Evolutionary conservation across 208 protist species (phyloP).

Genomic region (Crithidia thermophila): DNA sequence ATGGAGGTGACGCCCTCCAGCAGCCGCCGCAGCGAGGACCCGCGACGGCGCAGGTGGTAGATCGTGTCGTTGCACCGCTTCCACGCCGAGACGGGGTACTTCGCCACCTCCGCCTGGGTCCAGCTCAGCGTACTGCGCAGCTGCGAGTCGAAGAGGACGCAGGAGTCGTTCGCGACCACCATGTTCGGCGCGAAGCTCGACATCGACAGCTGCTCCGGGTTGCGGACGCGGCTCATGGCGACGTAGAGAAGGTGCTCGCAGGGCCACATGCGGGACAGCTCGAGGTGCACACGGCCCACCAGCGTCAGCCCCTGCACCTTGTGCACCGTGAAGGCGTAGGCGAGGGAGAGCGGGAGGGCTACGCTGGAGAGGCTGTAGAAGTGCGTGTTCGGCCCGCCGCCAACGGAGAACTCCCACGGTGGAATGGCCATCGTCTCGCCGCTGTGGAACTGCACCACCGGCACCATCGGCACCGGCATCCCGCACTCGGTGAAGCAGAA

Average conservation of each 20-base stretch:
- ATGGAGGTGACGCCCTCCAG: slow-evolving; percentile 41
- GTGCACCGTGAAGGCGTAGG: slow-evolving; percentile 92
- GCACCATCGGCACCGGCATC: slow-evolving; percentile 79
- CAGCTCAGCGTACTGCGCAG: slow-evolving; percentile 41
- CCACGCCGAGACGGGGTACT: slow-evolving; percentile 81
- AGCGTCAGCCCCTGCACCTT: slow-evolving; percentile 90
- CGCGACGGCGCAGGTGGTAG: slow-evolving; percentile 76
- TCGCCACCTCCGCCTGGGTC: slow-evolving; percentile 41
- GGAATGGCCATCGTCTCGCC: slow-evolving; percentile 76
- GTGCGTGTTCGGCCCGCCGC: slow-evolving; percentile 68
- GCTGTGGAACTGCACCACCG: slow-evolving; percentile 88
- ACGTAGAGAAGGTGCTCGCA: slow-evolving; percentile 91
- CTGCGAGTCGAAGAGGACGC: slow-evolving; percentile 74
- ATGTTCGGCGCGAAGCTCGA: slow-evolving; percentile 71
- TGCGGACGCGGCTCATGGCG: slow-evolving; percentile 89
- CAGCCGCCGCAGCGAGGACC: slow-evolving; percentile 64
- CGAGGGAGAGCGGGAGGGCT: slow-evolving; percentile 75
- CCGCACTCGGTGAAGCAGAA: slow-evolving; percentile 85
- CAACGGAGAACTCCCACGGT: slow-evolving; percentile 85
- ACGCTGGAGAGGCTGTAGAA: slow-evolving; percentile 83
- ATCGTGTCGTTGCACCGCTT: slow-evolving; percentile 89
- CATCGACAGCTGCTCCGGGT: slow-evolving; percentile 90
- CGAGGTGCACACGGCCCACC: slow-evolving; percentile 84
- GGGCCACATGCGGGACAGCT: slow-evolving; percentile 90
- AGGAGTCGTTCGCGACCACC: slow-evolving; percentile 80